Conservation (phyloP, 306 rosid species). For the Pterocarpus macrocarpus region DNA sequence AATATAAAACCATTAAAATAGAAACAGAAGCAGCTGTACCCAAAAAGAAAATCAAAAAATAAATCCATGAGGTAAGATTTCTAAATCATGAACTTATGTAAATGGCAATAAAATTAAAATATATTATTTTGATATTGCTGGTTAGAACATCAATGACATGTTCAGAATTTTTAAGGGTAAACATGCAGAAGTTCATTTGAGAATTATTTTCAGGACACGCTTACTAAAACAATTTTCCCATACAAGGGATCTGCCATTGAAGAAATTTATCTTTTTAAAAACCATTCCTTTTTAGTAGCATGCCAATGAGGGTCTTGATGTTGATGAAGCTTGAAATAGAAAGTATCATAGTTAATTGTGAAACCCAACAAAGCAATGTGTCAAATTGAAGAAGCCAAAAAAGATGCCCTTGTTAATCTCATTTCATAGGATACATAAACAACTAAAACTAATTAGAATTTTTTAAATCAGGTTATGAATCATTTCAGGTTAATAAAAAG, state of each 20-base stretch:
- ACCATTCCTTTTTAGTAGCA: background rate
- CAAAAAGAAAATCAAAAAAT: background rate
- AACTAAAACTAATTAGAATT: background rate
- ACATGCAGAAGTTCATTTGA: background rate
- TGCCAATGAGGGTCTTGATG: background rate
- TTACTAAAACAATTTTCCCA: too few relatives aligned
- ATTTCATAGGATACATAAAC: background rate
- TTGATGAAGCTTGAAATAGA: conserved; percentile 7
- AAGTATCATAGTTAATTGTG: background rate
- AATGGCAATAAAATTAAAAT: background rate
- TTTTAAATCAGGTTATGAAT: too few relatives aligned
- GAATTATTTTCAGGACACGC: too few relatives aligned
- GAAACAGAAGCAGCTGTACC: background rate
- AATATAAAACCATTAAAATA: background rate
- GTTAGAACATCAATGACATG: background rate
- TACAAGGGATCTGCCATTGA: background rate
- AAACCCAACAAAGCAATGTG: background rate
- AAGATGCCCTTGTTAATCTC: conserved; percentile 2
- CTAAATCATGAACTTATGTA: too few relatives aligned
- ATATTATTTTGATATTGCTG: background rate
- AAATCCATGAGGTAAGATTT: background rate
- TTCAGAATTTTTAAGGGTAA: background rate
- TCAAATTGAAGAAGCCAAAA: conserved; percentile 2
- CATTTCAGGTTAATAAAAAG: too few relatives aligned
- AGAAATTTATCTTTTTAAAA: background rate